Percentiles rank a stretch among this genome's conserved stretches.
Conservation (phyloP, 2,329 filamentous ascomycete genomes). For the Cordyceps tenuipes region DNA sequence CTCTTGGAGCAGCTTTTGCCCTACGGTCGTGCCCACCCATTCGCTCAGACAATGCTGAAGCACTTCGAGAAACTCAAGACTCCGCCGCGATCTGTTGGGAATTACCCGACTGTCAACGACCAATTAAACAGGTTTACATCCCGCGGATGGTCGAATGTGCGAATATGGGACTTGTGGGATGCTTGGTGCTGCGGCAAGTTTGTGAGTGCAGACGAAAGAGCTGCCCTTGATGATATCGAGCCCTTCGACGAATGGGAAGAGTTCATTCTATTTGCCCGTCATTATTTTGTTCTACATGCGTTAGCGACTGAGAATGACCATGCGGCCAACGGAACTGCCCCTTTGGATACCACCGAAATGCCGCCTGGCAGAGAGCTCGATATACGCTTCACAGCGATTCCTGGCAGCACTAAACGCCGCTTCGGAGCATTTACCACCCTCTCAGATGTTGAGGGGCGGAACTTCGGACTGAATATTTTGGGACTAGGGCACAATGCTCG, state of each 20-base stretch:
- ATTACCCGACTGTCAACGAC: conserved; percentile 57
- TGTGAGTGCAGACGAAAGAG: conserved; percentile 51
- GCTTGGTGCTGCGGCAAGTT: conserved; percentile 67
- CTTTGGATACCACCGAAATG: background rate
- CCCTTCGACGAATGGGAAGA: conserved; percentile 97
- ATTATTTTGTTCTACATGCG: conserved; percentile 74
- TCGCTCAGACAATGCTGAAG: conserved; percentile 75
- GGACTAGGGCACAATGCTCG: conserved; percentile 37
- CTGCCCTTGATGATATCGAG: conserved; percentile 60
- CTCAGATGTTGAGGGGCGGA: conserved; percentile 30
- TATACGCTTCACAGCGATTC: background rate
- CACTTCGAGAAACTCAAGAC: conserved; percentile 78
- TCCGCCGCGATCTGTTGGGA: conserved; percentile 63
- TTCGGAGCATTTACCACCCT: conserved; percentile 49
- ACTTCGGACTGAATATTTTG: conserved; percentile 36
- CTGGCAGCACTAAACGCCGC: conserved; percentile 34
- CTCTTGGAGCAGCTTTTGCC: conserved; percentile 82
- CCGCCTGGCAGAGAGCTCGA: background rate
- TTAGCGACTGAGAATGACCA: conserved; percentile 12
- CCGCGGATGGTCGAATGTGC: conserved; percentile 59
- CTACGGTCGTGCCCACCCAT: conserved; percentile 68
- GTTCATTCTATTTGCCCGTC: conserved; percentile 72
- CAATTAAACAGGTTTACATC: conserved; percentile 61
- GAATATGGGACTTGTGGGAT: conserved; percentile 68
- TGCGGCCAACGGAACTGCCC: background rate